Evolutionary conservation across 2,329 filamentous ascomycete species (phyloP).

Genomic region (Penicillium sp.): DNA sequence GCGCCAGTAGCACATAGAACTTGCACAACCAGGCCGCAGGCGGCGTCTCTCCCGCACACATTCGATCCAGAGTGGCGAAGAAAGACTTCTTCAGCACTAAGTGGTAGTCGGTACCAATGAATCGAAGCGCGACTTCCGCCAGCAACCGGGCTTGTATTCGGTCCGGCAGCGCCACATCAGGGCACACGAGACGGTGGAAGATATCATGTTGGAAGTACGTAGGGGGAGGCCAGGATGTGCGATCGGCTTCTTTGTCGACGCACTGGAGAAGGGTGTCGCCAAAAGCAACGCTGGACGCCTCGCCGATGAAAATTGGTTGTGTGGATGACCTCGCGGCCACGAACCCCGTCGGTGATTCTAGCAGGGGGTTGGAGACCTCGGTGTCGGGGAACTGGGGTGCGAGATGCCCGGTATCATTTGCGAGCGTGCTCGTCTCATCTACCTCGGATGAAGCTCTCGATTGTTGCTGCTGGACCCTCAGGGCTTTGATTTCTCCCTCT

Average conservation of each 20-base stretch:
- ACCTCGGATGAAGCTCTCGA: too few species aligned
- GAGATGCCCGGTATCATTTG: not conserved
- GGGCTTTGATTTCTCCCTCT: not conserved
- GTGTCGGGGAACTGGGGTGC: conserved; percentile 4
- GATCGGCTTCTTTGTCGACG: conserved; percentile 15
- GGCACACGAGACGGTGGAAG: conserved; percentile 11
- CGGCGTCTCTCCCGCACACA: conserved; percentile 29
- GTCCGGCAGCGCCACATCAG: conserved; percentile 20
- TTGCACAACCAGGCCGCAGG: conserved; percentile 36
- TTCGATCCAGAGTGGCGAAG: conserved; percentile 34
- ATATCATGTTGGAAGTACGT: conserved; percentile 2
- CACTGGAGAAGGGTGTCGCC: conserved; percentile 21
- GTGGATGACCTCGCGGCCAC: conserved; percentile 14
- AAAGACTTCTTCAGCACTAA: conserved; percentile 32
- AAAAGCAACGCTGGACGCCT: conserved; percentile 25
- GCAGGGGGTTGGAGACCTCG: conserved; percentile 6
- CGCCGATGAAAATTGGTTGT: conserved; percentile 20
- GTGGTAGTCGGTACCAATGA: conserved; percentile 25
- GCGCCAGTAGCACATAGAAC: conserved; percentile 35
- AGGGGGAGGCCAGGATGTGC: conserved; percentile 2
- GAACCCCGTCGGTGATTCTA: conserved; percentile 11
- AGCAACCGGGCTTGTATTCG: conserved; percentile 20
- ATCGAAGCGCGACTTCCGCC: conserved; percentile 19
- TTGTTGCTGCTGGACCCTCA: too few species aligned
- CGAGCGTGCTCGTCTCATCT: too few species aligned